Percentiles rank a stretch among this genome's conserved stretches.
Evolutionary conservation across 148 eudicot genomes (phyloP).

Genomic region (Polygonum maritimum): DNA sequence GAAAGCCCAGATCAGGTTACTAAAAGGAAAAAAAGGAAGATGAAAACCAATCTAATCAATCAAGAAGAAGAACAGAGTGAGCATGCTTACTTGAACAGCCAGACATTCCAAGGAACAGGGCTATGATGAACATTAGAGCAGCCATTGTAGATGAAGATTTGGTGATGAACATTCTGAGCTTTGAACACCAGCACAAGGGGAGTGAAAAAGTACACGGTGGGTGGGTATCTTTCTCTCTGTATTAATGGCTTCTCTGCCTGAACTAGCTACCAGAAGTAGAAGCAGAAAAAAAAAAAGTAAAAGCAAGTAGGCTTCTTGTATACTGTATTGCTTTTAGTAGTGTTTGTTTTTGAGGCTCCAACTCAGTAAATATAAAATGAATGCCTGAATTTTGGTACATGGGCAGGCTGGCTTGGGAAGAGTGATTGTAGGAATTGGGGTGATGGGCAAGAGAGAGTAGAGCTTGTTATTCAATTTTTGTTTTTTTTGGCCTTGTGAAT

Average conservation of each 20-base stretch:
- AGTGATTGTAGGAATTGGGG: not conserved
- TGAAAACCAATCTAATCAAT: conserved; percentile 2
- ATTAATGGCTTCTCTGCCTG: not conserved
- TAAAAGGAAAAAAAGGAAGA: no score
- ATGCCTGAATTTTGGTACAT: not conserved
- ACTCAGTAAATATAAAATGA: not conserved
- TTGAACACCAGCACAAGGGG: not conserved
- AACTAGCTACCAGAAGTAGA: not conserved
- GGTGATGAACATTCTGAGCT: not conserved
- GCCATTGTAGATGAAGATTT: conserved; percentile 10
- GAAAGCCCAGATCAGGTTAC: no score
- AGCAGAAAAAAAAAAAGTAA: not conserved
- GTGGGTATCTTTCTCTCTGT: not conserved
- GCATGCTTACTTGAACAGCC: conserved; percentile 6
- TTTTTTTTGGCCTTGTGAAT: no score
- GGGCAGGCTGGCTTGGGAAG: not conserved
- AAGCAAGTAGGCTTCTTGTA: not conserved
- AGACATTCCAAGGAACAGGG: conserved; percentile 4
- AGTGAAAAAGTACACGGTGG: not conserved
- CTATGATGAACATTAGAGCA: not conserved
- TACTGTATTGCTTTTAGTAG: no score
- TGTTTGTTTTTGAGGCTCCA: not conserved
- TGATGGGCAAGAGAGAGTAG: not conserved
- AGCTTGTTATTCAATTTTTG: no score
- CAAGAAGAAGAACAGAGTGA: no score